These are phyloP conservation scores for Inonotus hispidus DNA, from an alignment of 1,284 basidiomycete species.

Conservation along the genomic window DNA sequence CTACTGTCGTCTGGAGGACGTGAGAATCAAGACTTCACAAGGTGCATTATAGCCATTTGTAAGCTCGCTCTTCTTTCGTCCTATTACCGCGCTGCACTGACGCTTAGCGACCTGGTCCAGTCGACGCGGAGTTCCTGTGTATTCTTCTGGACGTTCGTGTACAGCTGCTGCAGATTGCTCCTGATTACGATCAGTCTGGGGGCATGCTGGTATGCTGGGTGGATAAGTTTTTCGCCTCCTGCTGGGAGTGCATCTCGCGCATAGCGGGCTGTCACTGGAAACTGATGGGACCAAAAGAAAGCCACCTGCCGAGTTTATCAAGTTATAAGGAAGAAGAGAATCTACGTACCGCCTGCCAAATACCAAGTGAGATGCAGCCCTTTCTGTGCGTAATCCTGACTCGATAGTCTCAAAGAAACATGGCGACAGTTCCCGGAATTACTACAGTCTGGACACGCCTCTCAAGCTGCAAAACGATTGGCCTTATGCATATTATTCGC, in stretches of 20 bases:
- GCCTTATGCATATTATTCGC: slow-evolving; percentile 49
- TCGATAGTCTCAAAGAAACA: slow-evolving; percentile 33
- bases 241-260: slow-evolving; percentile 38
- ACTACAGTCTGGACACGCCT: slow-evolving; percentile 42
- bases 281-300: slow-evolving; percentile 14
- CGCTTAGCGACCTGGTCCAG: neutral
- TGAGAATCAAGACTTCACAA: slow-evolving; percentile 5
- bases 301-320: slow-evolving; percentile 31
- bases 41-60: slow-evolving; percentile 7
- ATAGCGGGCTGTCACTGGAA: slow-evolving; percentile 31
- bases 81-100: neutral
- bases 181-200: neutral
- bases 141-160: slow-evolving; percentile 8
- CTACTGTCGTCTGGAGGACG: neutral
- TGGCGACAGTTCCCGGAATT: slow-evolving; percentile 43
- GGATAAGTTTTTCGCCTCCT: slow-evolving; percentile 51
- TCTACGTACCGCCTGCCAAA: slow-evolving; percentile 53
- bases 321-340: slow-evolving; percentile 42
- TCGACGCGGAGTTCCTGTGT: slow-evolving; percentile 4
- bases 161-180: neutral
- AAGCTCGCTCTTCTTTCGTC: neutral
- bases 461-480: slow-evolving; percentile 55
- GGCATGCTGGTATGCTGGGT: slow-evolving; percentile 50
- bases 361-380: slow-evolving; percentile 47
- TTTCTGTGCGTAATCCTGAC: neutral